A percentile compares a stretch with the other conserved stretches of the same genome.
Conservation (phyloP, 306 rosid genomes). For the Styphnolobium japonicum region DNA sequence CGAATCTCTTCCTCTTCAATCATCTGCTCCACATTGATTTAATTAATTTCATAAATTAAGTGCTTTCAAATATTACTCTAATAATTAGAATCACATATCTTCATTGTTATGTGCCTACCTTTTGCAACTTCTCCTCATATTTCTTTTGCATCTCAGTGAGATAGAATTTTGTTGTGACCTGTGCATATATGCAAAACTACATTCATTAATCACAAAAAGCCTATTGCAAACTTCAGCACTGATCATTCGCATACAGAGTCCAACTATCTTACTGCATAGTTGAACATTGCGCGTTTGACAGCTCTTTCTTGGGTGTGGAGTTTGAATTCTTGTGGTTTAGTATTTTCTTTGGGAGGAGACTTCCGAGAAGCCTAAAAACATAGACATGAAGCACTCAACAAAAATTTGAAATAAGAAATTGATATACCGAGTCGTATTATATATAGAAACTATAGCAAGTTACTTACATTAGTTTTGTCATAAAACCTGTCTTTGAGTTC, state of each 20-base stretch:
- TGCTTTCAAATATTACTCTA: background rate
- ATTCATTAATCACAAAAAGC: background rate
- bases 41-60: background rate
- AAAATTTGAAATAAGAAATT: background rate
- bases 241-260: background rate
- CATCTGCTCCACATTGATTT: conserved; percentile 48
- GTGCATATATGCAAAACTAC: conserved; percentile 9
- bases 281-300: conserved; percentile 80
- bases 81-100: background rate
- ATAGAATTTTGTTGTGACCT: conserved; percentile 78
- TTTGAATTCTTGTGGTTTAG: conserved; percentile 77
- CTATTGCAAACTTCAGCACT: background rate
- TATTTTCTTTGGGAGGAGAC: conserved; percentile 58
- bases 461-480: conserved; percentile 51
- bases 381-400: background rate
- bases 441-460: background rate
- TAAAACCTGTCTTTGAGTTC: conserved; percentile 43
- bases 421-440: background rate
- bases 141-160: conserved; percentile 65
- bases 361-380: conserved; percentile 51
- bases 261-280: conserved; percentile 68
- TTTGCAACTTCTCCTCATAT: conserved; percentile 60
- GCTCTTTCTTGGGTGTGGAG: conserved; percentile 92
- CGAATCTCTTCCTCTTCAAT: conserved; percentile 95
- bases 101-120: conserved; percentile 46